Conservation (phyloP, 1,284 basidiomycete genomes). For the Peniophora sp. region DNA sequence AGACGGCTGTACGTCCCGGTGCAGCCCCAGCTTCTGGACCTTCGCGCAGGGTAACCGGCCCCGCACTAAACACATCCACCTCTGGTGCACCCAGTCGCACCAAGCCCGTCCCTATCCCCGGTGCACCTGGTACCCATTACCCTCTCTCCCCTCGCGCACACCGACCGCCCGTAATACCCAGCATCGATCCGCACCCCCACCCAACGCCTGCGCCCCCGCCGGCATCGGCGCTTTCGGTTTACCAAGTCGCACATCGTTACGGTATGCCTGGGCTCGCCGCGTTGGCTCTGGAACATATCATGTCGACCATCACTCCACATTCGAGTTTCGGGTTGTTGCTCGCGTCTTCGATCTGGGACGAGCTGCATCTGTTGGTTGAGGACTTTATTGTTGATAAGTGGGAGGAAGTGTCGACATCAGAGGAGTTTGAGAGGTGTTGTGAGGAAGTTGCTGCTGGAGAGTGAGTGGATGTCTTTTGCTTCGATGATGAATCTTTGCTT, state of each 20-base stretch:
- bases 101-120: slow-evolving; percentile 29
- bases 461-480: slow-evolving; percentile 30
- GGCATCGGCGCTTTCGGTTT: slow-evolving; percentile 71
- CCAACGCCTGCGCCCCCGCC: slow-evolving; percentile 56
- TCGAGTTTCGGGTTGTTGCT: slow-evolving; percentile 68
- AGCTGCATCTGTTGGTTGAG: slow-evolving; percentile 55
- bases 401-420: slow-evolving; percentile 56
- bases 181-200: slow-evolving; percentile 68
- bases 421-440: slow-evolving; percentile 62
- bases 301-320: slow-evolving; percentile 64
- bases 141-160: slow-evolving; percentile 39
- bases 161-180: slow-evolving; percentile 19
- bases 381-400: slow-evolving; percentile 65
- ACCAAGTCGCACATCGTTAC: slow-evolving; percentile 78
- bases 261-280: slow-evolving; percentile 56
- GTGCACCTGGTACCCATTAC: slow-evolving; percentile 29
- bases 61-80: slow-evolving; percentile 14
- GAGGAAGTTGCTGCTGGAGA: slow-evolving; percentile 64
- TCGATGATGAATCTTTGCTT: slow-evolving; percentile 10
- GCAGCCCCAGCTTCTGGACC: slow-evolving; percentile 7
- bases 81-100: slow-evolving; percentile 24
- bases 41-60: slow-evolving; percentile 10
- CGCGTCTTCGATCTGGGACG: slow-evolving; percentile 59
- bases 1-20: slow-evolving; percentile 5
- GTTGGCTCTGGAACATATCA: slow-evolving; percentile 69